These are phyloP conservation scores for Aristolochia fimbriata DNA, from an alignment of 164 flowering plant genomes.

Conservation along the genomic window DNA sequence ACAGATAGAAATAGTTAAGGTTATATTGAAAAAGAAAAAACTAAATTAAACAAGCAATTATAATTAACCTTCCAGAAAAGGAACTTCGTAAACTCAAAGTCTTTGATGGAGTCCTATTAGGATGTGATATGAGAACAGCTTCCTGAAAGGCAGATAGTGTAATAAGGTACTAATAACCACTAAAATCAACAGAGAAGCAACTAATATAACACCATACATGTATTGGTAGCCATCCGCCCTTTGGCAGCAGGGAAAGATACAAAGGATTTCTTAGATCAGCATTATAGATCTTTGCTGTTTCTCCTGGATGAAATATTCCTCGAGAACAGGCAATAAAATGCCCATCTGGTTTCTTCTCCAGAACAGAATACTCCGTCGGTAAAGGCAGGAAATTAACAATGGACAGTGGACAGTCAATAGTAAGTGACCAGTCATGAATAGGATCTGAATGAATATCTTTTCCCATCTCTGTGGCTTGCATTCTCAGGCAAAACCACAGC, in stretches of 20 bases:
- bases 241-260: slow-evolving; percentile 78
- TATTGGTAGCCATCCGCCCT: slow-evolving; percentile 80
- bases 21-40: background rate
- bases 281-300: slow-evolving; percentile 46
- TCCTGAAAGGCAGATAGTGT: slow-evolving; percentile 37
- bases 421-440: slow-evolving; percentile 79
- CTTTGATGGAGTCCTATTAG: slow-evolving; percentile 47
- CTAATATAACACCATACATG: slow-evolving; percentile 31
- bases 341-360: slow-evolving; percentile 62
- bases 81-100: slow-evolving; percentile 69
- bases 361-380: slow-evolving; percentile 63
- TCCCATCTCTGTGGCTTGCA: slow-evolving; percentile 70
- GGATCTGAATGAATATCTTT: slow-evolving; percentile 76
- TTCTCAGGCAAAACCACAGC: slow-evolving; percentile 71
- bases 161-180: background rate
- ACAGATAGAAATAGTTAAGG: background rate
- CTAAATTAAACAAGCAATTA: background rate
- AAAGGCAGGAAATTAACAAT: slow-evolving; percentile 68
- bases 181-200: background rate
- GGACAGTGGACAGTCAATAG: slow-evolving; percentile 66
- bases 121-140: slow-evolving; percentile 80
- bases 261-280: slow-evolving; percentile 68
- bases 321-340: slow-evolving; percentile 47
- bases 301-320: slow-evolving; percentile 65
- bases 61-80: slow-evolving; percentile 65